Percentiles rank a stretch among this genome's conserved stretches.
Evolutionary conservation across 495 filamentous ascomycete genomes (phyloP).

Genomic region (Hypoxylon trugodes): DNA sequence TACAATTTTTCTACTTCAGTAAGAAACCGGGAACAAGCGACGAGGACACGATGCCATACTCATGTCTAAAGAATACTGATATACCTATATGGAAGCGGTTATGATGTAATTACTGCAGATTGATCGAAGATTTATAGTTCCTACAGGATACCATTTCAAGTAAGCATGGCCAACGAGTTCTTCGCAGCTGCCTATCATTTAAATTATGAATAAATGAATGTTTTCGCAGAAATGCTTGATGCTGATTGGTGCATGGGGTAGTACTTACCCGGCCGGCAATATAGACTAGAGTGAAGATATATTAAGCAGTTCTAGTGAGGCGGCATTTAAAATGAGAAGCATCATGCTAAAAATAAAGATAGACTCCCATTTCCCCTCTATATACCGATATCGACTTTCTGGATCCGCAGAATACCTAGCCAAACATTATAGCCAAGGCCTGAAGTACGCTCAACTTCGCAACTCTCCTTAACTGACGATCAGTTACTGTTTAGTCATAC

Average conservation of each 20-base stretch:
- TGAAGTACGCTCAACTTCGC: background rate
- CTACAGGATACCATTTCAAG: background rate
- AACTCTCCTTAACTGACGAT: background rate
- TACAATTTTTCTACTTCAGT: too few relatives aligned
- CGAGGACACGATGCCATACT: too few relatives aligned
- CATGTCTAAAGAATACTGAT: too few relatives aligned
- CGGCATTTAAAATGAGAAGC: constrained; percentile 17
- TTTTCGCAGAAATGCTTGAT: background rate
- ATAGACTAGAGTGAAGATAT: constrained; percentile 29
- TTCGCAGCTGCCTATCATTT: constrained; percentile 7
- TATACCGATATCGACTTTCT: background rate
- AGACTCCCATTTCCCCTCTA: background rate
- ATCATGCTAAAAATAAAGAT: background rate
- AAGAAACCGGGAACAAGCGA: too few relatives aligned
- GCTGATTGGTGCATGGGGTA: constrained; percentile 21
- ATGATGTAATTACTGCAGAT: too few relatives aligned
- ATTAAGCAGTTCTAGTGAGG: constrained; percentile 12
- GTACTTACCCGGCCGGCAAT: constrained; percentile 17
- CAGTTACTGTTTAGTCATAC: background rate
- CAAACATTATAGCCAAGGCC: background rate
- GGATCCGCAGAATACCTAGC: background rate
- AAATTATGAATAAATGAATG: constrained; percentile 10
- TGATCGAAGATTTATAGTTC: too few relatives aligned
- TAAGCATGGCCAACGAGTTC: background rate
- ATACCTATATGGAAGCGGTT: too few relatives aligned